phyloP scores from a whole-genome alignment of 805 yeast species.

The Starmerella asiatica region DNA sequence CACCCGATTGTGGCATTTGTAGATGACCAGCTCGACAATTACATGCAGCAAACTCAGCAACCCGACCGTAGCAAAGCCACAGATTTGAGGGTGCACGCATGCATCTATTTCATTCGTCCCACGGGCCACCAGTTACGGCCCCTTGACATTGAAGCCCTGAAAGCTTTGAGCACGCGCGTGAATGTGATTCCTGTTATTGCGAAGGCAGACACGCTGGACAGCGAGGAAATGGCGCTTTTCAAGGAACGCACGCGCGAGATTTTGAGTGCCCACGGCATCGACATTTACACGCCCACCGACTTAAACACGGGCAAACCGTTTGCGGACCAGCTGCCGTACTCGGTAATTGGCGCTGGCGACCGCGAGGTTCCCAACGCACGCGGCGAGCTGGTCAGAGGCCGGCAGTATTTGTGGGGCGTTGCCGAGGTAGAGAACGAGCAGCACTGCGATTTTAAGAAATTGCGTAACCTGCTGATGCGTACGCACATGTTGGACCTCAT shows the following conservation, averaged over 20 bases:
- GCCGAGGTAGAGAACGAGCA: constrained; percentile 67
- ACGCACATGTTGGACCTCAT: constrained; percentile 68
- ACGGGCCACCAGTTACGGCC: constrained; percentile 47
- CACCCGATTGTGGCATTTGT: constrained; percentile 55
- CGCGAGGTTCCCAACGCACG: constrained; percentile 32
- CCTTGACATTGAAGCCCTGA: constrained; percentile 61
- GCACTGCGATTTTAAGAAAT: constrained; percentile 61
- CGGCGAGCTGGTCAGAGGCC: constrained; percentile 49
- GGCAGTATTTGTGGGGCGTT: constrained; percentile 74
- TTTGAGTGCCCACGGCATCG: constrained; percentile 43
- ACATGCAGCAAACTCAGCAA: constrained; percentile 65
- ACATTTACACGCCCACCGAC: constrained; percentile 38
- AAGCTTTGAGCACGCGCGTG: constrained; percentile 53
- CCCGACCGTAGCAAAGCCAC: constrained; percentile 40
- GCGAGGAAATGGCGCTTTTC: constrained; percentile 39
- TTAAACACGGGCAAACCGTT: constrained; percentile 20
- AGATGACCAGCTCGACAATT: constrained; percentile 61
- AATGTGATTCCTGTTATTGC: constrained; percentile 73
- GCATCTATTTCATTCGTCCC: constrained; percentile 71
- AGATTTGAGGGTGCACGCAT: constrained; percentile 70
- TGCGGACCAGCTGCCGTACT: constrained; percentile 45
- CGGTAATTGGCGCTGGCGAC: constrained; percentile 52
- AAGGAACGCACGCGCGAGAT: constrained; percentile 41
- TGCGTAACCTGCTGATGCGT: constrained; percentile 53
- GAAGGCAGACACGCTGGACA: constrained; percentile 63